Evolutionary conservation across 2,329 filamentous ascomycete species (phyloP).

Genomic region (Diaporthe caulivora): DNA sequence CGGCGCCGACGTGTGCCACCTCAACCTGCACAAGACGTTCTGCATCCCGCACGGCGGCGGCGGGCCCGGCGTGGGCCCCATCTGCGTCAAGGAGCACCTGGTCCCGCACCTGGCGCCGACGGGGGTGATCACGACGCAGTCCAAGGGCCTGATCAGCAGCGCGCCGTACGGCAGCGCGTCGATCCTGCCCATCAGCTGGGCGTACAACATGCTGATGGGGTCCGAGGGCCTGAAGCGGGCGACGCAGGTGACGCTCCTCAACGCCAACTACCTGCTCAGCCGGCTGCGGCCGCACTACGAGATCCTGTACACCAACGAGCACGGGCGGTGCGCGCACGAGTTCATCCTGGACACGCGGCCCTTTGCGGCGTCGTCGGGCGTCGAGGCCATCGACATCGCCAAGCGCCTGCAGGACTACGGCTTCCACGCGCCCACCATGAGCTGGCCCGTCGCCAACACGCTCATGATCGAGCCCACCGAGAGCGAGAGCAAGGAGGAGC

Average conservation of each 20-base stretch:
- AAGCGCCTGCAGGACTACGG: conserved; percentile 98
- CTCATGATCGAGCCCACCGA: conserved; percentile 99
- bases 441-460: conserved; percentile 93
- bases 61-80: conserved; percentile 92
- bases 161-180: conserved; percentile 89
- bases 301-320: conserved; percentile 92
- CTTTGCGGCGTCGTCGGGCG: conserved; percentile 84
- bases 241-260: conserved; percentile 92
- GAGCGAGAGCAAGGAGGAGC: conserved; percentile 90
- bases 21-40: conserved; percentile 99
- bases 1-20: conserved; percentile 94
- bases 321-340: conserved; percentile 93
- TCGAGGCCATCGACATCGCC: conserved; percentile 95
- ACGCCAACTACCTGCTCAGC: conserved; percentile 96
- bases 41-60: conserved; percentile 97
- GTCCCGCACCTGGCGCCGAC: conserved; percentile 78
- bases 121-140: conserved; percentile 46
- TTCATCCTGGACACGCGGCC: conserved; percentile 92
- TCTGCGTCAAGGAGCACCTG: conserved; percentile 89
- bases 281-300: conserved; percentile 87
- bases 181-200: conserved; percentile 94
- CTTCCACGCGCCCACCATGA: conserved; percentile 98
- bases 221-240: conserved; percentile 85
- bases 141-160: conserved; percentile 78
- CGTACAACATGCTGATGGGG: conserved; percentile 96